Percentiles rank a stretch among this genome's conserved stretches.
These are phyloP conservation scores for Selaginella tamariscina DNA, from an alignment of 75 land plant genomes.

Conservation along the genomic window DNA sequence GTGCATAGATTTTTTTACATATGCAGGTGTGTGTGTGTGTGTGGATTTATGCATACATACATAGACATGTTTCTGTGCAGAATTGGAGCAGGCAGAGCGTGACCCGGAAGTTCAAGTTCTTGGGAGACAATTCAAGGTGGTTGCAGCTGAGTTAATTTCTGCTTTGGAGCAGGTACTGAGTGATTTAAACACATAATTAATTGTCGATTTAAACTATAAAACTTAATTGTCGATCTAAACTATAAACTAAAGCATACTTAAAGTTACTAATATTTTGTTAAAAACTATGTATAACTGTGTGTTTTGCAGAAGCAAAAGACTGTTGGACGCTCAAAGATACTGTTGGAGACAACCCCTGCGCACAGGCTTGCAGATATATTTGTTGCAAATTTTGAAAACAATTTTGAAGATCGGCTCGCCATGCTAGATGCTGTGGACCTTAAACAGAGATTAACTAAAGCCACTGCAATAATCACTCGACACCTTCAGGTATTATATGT, in stretches of 20 bases:
- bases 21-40: neutral
- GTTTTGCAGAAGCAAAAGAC: slow-evolving; percentile 65
- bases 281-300: too few relatives aligned
- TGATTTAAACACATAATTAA: too few relatives aligned
- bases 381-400: slow-evolving; percentile 94
- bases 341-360: slow-evolving; percentile 76
- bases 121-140: slow-evolving; percentile 74
- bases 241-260: too few relatives aligned
- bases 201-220: too few relatives aligned
- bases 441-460: slow-evolving; percentile 67
- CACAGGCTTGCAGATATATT: slow-evolving; percentile 90
- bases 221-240: too few relatives aligned
- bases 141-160: slow-evolving; percentile 77
- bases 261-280: too few relatives aligned
- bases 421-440: slow-evolving; percentile 93
- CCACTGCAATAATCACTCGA: slow-evolving; percentile 78
- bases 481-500: slow-evolving; percentile 65
- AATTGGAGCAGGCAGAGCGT: slow-evolving; percentile 83
- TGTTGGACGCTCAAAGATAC: slow-evolving; percentile 63
- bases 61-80: slow-evolving; percentile 30
- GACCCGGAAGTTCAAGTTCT: slow-evolving; percentile 65
- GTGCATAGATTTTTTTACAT: slow-evolving; percentile 20
- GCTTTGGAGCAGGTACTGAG: slow-evolving; percentile 67
- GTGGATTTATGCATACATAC: neutral
- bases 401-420: slow-evolving; percentile 82